Evolutionary conservation across 2,329 filamentous ascomycete species (phyloP).

Genomic region (Pseudocercospora fijiensis): DNA sequence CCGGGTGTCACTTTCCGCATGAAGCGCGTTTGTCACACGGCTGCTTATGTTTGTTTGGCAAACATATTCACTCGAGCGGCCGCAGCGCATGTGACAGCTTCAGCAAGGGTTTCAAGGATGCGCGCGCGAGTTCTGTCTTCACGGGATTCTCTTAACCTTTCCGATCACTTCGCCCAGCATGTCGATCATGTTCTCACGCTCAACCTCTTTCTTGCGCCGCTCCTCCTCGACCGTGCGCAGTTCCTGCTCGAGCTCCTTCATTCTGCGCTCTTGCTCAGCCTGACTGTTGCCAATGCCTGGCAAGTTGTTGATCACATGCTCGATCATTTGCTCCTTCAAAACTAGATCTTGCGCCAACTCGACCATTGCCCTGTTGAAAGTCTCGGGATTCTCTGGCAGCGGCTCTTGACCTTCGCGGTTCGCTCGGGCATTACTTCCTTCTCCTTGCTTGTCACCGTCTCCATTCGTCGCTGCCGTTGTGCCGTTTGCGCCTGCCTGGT

Average conservation of each 20-base stretch:
- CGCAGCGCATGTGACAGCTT: not conserved
- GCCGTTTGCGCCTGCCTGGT: slow-evolving; percentile 10
- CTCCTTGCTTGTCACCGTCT: slow-evolving; percentile 13
- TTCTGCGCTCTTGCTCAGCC: slow-evolving; percentile 67
- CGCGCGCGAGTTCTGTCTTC: slow-evolving; percentile 15
- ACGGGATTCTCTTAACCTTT: slow-evolving; percentile 39
- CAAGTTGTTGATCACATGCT: slow-evolving; percentile 69
- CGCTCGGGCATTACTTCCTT: not conserved
- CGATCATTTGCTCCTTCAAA: slow-evolving; percentile 79
- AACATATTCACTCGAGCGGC: slow-evolving; percentile 3
- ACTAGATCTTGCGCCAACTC: slow-evolving; percentile 76
- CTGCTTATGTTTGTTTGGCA: slow-evolving; percentile 1
- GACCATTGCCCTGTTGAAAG: slow-evolving; percentile 65
- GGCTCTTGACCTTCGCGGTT: slow-evolving; percentile 43
- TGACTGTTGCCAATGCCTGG: slow-evolving; percentile 79
- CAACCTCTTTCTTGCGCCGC: slow-evolving; percentile 42
- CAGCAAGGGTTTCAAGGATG: not conserved
- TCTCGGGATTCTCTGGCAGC: slow-evolving; percentile 61
- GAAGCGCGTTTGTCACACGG: slow-evolving; percentile 1
- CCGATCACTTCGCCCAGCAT: slow-evolving; percentile 51
- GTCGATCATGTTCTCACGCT: slow-evolving; percentile 45
- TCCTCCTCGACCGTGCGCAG: slow-evolving; percentile 46
- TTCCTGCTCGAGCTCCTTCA: slow-evolving; percentile 47
- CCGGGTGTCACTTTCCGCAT: slow-evolving; percentile 6
- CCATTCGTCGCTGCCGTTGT: slow-evolving; percentile 24